phyloP scores from a whole-genome alignment of 192 early-diverging fungal species.

The Backusella tarrabulga region DNA sequence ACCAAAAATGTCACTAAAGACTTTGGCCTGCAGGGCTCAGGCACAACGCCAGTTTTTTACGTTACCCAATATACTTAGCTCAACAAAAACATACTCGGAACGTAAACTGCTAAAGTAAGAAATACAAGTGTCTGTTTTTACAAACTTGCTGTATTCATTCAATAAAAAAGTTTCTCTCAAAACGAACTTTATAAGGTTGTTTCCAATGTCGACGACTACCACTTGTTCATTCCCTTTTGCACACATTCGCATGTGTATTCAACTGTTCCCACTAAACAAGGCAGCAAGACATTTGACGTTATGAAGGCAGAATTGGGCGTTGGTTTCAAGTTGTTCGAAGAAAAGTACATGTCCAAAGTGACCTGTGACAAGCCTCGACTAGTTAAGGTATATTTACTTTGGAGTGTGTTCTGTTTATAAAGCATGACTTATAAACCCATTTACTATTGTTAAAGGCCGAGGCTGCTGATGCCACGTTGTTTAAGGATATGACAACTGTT shows the following conservation, averaged over 20 bases:
- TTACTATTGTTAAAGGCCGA: conserved; percentile 41
- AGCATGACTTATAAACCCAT: neutral
- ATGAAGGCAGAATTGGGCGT: conserved; percentile 76
- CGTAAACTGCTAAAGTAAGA: conserved; percentile 19
- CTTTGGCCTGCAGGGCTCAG: conserved; percentile 2
- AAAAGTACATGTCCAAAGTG: conserved; percentile 78
- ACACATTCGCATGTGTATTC: conserved; percentile 59
- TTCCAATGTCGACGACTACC: conserved; percentile 78
- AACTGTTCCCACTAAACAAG: conserved; percentile 23
- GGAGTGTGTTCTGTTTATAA: neutral
- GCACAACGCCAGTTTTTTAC: conserved; percentile 14
- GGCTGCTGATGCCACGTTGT: conserved; percentile 57
- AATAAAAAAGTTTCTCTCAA: conserved; percentile 61
- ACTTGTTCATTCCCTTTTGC: conserved; percentile 84
- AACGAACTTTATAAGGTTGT: conserved; percentile 81
- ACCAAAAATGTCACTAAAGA: neutral
- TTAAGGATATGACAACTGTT: conserved; percentile 60
- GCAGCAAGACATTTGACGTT: conserved; percentile 8
- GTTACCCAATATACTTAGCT: conserved; percentile 13
- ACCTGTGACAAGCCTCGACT: conserved; percentile 58
- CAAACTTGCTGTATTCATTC: neutral
- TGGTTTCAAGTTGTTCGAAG: conserved; percentile 76
- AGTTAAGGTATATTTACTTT: conserved; percentile 52
- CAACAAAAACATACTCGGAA: conserved; percentile 15
- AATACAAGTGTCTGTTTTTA: neutral